Base-by-base conservation (phyloP, 2,329 filamentous ascomycete genomes). In the Lanzia echinophila region DNA sequence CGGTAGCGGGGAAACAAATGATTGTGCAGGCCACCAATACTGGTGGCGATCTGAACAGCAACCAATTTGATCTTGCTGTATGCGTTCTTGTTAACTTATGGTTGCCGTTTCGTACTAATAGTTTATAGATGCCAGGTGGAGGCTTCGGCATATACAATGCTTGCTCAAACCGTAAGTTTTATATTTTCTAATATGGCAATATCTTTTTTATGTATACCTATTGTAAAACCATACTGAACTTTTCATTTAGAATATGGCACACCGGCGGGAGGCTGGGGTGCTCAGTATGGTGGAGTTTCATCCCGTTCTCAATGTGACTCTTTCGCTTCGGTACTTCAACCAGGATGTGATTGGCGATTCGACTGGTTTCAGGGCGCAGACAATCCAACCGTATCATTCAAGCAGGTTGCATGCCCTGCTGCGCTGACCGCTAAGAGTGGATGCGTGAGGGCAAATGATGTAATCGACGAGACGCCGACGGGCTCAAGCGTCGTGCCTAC, bases 1-100 rank as follows among this genome's bases (percentile, higher is more conserved):
- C 76, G 6, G 73, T 80, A 19, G 68, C 71, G 24, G 81, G 81
- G 51, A 84, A 85, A 71, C 78, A 73, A 55, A 81, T 85, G 78
- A 72, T 85, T 50, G 76, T 86, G 15, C 82, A 86, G 64, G 78
- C 79, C 8, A 83, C 79, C 33, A 85, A 84, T 67, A 85, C 81
- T 2, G 82, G 81, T 31, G 73, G 72, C 19, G 81, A 83, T 63
- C 69, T 83, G 7, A 72, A 72, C 41, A 62, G 65, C 32, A 82
- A 82, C 63, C 81, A 84, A 58, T 84, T 83, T 62, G 80, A 84
- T 68, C 64, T 84, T 19, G 64, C 61, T 31, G 61, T 67, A 58
- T 7, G 60, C 59, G 24, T 28, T 28, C 24, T 8, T 28, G 24
- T 28, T 8, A 4, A 4, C 24, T 28, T 28, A 28, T 28, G 24